Evolutionary conservation across 2,329 filamentous ascomycete genomes (phyloP).

Genomic region (Leptographium radiaticola): DNA sequence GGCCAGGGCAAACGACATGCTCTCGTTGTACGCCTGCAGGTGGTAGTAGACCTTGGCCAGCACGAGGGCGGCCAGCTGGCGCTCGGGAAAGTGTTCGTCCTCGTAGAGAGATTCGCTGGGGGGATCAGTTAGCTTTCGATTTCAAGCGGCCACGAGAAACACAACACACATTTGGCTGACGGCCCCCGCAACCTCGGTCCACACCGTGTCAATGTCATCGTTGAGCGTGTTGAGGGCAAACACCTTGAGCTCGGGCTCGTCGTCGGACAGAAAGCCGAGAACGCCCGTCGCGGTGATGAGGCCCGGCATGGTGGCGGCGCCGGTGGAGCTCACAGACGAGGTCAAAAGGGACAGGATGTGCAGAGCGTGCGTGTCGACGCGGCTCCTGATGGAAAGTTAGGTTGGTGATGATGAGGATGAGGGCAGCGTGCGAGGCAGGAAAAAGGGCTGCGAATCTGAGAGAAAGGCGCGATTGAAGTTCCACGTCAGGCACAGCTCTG

Average conservation of each 20-base stretch:
- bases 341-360: too few species aligned
- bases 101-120: constrained; percentile 93
- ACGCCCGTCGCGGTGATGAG: constrained; percentile 90
- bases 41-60: constrained; percentile 98
- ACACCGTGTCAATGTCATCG: constrained; percentile 90
- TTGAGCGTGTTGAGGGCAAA: constrained; percentile 94
- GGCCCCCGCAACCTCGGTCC: constrained; percentile 90
- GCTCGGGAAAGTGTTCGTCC: constrained; percentile 87
- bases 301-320: constrained; percentile 57
- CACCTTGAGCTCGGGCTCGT: constrained; percentile 84
- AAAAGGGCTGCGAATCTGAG: too few species aligned
- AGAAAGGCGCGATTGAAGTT: not conserved
- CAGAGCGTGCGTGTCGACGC: too few species aligned
- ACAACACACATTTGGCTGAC: constrained; percentile 79
- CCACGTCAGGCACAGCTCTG: constrained; percentile 22
- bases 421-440: not conserved
- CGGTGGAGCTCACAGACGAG: too few species aligned
- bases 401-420: not conserved
- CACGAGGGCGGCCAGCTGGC: constrained; percentile 85
- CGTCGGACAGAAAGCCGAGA: constrained; percentile 88
- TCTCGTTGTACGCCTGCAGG: constrained; percentile 96
- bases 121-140: too few species aligned
- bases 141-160: too few species aligned
- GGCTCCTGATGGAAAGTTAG: not conserved
- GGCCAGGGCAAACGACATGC: constrained; percentile 93